A percentile compares a stretch with the other conserved stretches of the same genome.
Evolutionary conservation across 164 flowering plant genomes (phyloP).

Genomic region (Santalum album): DNA sequence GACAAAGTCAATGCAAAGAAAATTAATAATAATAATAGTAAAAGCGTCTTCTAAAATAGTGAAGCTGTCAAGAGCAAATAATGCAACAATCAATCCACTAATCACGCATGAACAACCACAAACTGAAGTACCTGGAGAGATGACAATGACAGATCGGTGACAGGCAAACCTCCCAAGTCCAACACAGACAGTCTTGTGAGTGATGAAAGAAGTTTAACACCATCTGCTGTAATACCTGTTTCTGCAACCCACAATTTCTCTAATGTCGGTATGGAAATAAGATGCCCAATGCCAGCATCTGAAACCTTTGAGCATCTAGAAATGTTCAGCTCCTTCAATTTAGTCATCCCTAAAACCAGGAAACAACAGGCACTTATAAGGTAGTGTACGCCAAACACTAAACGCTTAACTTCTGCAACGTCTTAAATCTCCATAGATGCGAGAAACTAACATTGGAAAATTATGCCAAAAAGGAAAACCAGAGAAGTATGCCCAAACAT

Average conservation of each 20-base stretch:
- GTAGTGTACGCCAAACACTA: no score
- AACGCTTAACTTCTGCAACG: no score
- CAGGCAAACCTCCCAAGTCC: slow-evolving; percentile 90
- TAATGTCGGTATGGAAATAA: slow-evolving; percentile 50
- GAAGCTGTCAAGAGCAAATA: no score
- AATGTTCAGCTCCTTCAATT: slow-evolving; percentile 61
- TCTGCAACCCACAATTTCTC: slow-evolving; percentile 57
- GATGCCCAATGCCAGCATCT: slow-evolving; percentile 67
- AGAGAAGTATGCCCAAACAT: no score
- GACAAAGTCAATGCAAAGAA: no score
- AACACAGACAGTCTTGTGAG: slow-evolving; percentile 44
- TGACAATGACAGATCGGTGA: slow-evolving; percentile 50
- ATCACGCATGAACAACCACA: background rate
- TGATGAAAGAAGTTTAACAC: slow-evolving; percentile 48
- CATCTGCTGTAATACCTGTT: slow-evolving; percentile 61
- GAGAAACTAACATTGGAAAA: no score
- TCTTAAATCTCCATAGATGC: no score
- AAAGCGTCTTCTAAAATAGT: no score
- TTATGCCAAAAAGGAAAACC: no score
- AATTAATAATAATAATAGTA: no score
- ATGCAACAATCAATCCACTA: background rate
- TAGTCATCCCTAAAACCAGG: slow-evolving; percentile 44
- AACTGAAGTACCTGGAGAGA: slow-evolving; percentile 55
- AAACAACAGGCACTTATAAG: background rate
- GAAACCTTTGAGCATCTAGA: slow-evolving; percentile 60